Evolutionary conservation across 2,329 filamentous ascomycete genomes (phyloP).

Genomic region (Phoma sp.): DNA sequence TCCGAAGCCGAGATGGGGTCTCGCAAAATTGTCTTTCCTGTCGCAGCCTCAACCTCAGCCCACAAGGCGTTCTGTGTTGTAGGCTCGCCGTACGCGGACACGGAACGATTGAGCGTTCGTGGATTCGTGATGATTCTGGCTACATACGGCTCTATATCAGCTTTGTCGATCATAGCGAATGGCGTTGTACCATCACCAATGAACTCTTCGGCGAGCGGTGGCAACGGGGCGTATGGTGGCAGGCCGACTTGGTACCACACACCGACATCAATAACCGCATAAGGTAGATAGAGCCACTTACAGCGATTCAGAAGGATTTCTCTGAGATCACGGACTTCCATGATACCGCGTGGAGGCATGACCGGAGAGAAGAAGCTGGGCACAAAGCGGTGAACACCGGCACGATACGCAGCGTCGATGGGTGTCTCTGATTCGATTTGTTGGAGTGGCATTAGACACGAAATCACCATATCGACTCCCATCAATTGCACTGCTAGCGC

Average conservation of each 20-base stretch:
- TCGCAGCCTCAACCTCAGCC: slow-evolving; percentile 49
- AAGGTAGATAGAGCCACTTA: slow-evolving; percentile 48
- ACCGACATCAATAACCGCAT: slow-evolving; percentile 63
- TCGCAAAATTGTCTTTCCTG: neutral
- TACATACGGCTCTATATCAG: slow-evolving; percentile 59
- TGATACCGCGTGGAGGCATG: too few relatives aligned
- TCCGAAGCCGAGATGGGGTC: neutral
- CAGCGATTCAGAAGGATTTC: too few relatives aligned
- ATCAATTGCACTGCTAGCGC: too few relatives aligned
- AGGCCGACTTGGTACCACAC: slow-evolving; percentile 62
- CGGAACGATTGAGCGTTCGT: slow-evolving; percentile 59
- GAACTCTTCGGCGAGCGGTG: neutral
- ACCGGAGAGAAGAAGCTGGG: too few relatives aligned
- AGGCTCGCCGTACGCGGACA: slow-evolving; percentile 58
- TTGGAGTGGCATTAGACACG: too few relatives aligned
- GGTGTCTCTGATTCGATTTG: too few relatives aligned
- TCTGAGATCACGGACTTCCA: too few relatives aligned
- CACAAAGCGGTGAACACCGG: too few relatives aligned
- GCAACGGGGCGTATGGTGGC: slow-evolving; percentile 48
- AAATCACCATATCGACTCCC: too few relatives aligned
- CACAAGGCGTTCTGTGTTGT: slow-evolving; percentile 56
- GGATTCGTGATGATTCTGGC: slow-evolving; percentile 59
- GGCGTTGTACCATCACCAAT: neutral
- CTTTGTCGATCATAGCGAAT: slow-evolving; percentile 10
- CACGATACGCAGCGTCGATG: too few relatives aligned